Evolutionary conservation across 2,329 filamentous ascomycete species (phyloP).

Genomic region (Microdochium bolleyi): DNA sequence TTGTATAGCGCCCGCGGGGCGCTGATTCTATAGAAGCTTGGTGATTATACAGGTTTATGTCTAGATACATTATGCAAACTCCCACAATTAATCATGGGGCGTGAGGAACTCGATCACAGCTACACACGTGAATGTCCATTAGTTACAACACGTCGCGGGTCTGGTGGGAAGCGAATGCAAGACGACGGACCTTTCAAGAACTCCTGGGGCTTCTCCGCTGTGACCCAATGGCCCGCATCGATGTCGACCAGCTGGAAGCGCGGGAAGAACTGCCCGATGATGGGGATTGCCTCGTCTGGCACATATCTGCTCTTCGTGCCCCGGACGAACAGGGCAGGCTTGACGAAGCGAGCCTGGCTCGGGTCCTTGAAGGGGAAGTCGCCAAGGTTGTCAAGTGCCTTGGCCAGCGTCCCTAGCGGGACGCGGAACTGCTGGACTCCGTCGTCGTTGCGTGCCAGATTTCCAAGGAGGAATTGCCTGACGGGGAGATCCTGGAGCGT

Average conservation of each 20-base stretch:
- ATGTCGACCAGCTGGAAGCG: constrained; percentile 65
- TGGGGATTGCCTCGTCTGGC: constrained; percentile 70
- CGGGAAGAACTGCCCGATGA: constrained; percentile 77
- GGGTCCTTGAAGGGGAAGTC: constrained; percentile 84
- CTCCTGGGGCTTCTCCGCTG: constrained; percentile 76
- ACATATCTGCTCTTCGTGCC: constrained; percentile 74
- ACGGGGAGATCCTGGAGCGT: constrained; percentile 55
- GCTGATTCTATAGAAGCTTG: not conserved
- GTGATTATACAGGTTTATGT: not conserved
- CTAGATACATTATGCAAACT: not conserved
- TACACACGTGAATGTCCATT: constrained; percentile 18
- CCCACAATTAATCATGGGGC: constrained; percentile 29
- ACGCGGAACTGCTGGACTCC: constrained; percentile 66
- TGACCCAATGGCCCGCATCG: constrained; percentile 79
- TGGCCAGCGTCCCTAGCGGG: constrained; percentile 63
- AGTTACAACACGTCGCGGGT: constrained; percentile 1
- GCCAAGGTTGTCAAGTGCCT: constrained; percentile 65
- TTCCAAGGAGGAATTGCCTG: constrained; percentile 86
- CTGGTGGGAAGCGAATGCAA: not conserved
- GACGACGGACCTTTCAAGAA: constrained; percentile 60
- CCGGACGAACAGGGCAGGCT: constrained; percentile 73
- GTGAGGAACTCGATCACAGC: constrained; percentile 57
- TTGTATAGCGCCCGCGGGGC: not conserved
- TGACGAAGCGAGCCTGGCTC: constrained; percentile 58
- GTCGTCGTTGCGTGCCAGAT: constrained; percentile 53